Conservation (phyloP, 176 grass and related monocot species). For the Thalia dealbata region DNA sequence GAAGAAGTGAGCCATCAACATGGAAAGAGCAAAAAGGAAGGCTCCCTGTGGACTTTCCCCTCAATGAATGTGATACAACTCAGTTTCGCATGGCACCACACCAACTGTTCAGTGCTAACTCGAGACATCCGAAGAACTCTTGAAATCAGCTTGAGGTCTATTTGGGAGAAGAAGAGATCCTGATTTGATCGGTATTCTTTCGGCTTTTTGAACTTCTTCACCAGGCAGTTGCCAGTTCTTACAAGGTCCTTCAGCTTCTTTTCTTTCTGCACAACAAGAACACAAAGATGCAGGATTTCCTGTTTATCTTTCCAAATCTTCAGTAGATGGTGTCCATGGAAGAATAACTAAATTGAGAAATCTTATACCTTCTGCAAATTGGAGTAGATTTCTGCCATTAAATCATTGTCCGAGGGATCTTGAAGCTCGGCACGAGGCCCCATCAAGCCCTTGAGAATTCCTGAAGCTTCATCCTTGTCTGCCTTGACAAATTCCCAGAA, state of each 20-base stretch:
- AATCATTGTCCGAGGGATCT: slow-evolving; percentile 50
- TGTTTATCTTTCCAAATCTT: neutral
- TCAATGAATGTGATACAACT: slow-evolving; percentile 59
- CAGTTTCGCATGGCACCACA: slow-evolving; percentile 79
- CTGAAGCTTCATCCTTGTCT: slow-evolving; percentile 48
- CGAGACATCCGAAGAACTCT: slow-evolving; percentile 72
- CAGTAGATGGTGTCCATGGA: neutral
- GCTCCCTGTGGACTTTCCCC: slow-evolving; percentile 79
- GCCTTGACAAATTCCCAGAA: slow-evolving; percentile 95
- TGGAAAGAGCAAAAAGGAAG: slow-evolving; percentile 97
- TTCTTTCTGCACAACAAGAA: slow-evolving; percentile 50
- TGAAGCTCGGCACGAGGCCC: slow-evolving; percentile 53
- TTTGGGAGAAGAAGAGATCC: slow-evolving; percentile 88
- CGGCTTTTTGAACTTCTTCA: slow-evolving; percentile 97
- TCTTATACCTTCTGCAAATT: slow-evolving; percentile 63
- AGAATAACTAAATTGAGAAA: neutral
- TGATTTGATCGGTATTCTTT: slow-evolving; percentile 77
- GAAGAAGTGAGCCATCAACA: slow-evolving; percentile 21
- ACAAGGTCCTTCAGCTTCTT: slow-evolving; percentile 84
- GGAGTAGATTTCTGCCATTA: slow-evolving; percentile 57
- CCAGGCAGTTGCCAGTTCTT: slow-evolving; percentile 77
- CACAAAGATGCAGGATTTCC: neutral
- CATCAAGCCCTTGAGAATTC: slow-evolving; percentile 58
- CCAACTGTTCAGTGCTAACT: slow-evolving; percentile 77
- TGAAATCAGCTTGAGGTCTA: slow-evolving; percentile 65